These are phyloP conservation scores for Escallonia herrerae DNA, from an alignment of 129 eudicot genomes.

Conservation along the genomic window DNA sequence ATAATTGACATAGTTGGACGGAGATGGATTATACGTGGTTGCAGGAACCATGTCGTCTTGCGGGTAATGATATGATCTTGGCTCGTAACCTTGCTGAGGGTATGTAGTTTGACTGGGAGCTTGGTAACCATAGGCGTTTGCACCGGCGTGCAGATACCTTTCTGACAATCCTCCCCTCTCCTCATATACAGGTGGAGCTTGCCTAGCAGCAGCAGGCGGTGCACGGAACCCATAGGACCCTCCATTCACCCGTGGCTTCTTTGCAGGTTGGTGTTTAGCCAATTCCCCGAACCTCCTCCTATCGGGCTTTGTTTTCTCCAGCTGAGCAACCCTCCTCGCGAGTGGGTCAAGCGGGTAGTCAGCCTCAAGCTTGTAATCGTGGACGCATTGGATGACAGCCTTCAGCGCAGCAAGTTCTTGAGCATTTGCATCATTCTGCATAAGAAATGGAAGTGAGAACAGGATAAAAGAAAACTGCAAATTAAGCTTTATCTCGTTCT, in stretches of 20 bases:
- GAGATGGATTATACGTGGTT: slow-evolving; percentile 18
- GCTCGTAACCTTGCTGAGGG: slow-evolving; percentile 28
- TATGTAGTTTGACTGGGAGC: slow-evolving; percentile 27
- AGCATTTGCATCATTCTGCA: slow-evolving; percentile 32
- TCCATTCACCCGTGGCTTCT: slow-evolving; percentile 31
- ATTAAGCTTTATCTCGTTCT: background rate
- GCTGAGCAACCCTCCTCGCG: slow-evolving; percentile 38
- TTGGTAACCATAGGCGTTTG: slow-evolving; percentile 29
- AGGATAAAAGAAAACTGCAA: background rate
- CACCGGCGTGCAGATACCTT: slow-evolving; percentile 21
- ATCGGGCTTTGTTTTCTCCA: slow-evolving; percentile 33
- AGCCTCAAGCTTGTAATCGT: slow-evolving; percentile 42
- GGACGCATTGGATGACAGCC: slow-evolving; percentile 38
- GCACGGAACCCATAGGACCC: slow-evolving; percentile 22
- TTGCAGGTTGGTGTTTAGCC: slow-evolving; percentile 18
- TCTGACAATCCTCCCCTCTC: slow-evolving; percentile 21
- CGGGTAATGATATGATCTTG: slow-evolving; percentile 35
- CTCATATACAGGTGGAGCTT: slow-evolving; percentile 19
- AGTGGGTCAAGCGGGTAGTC: slow-evolving; percentile 59
- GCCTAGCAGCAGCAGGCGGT: slow-evolving; percentile 24
- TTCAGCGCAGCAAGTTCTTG: slow-evolving; percentile 45
- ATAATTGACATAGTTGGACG: slow-evolving; percentile 22
- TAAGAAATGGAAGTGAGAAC: background rate
- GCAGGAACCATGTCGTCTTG: slow-evolving; percentile 17
- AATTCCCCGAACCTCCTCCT: slow-evolving; percentile 29